Base-by-base conservation (phyloP, 1,139 yeast species). In the Petasospora fabianii region DNA sequence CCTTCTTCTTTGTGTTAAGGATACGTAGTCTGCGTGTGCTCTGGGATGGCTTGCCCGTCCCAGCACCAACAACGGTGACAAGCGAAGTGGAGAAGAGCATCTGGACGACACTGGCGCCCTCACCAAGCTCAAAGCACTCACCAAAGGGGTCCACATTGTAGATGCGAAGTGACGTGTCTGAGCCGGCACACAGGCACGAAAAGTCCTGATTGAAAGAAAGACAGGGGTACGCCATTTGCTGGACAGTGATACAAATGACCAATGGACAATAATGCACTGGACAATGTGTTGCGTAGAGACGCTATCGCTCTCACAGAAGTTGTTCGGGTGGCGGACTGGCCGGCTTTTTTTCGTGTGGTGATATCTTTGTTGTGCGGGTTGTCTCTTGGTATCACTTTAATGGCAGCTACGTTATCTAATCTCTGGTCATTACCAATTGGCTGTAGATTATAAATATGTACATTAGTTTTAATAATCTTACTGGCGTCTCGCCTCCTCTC, bases 41-140 rank as follows among this genome's bases (percentile, higher is more conserved):
- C 39, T 65, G 59, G 38, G 68, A 64, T 9, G 41, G 41, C 14
- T 31, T 27, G 13, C 34, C 30, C 4, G 31, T 27, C 33, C 75
- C 68, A 41, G 63, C 60, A 1, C 72, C 84, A 1, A 79, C 83
- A 2, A 82, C 68, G 1, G 84, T 82, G 2, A 84, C 69, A 28
- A 84, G 61, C 4, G 87, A 79, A 0, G 90, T 80, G 6, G 85
- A 77, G 52, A 80, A 83, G 9, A 84, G 65, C 82, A 83, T 80
- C 48, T 80, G 81, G 19, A 78, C 71, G 2, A 73, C 62, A 39
- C 65, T 57, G 27, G 63, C 59, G 1, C 66, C 68, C 24, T 61
- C 61, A 39, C 53, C 45, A 15, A 58, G 54, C 21, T 56, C 74
- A 47, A 66, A 77, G 50, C 83, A 75, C 48, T 73, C 73, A 4